Evolutionary conservation across 1,284 basidiomycete species (phyloP).

Genomic region (Cutaneotrichosporon sp.): DNA sequence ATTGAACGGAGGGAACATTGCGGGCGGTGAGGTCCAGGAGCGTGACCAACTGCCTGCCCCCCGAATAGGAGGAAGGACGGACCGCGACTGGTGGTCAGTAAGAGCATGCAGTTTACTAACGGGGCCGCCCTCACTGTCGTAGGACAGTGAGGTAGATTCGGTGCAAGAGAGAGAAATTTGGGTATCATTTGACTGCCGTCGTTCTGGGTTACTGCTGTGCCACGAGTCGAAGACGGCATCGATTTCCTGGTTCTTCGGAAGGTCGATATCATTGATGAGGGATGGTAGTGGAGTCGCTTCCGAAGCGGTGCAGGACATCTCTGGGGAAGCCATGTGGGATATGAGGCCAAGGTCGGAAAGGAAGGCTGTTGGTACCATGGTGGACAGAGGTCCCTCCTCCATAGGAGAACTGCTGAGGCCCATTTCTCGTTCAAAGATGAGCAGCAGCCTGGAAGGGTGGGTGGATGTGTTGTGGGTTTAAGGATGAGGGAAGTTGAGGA

Average conservation of each 20-base stretch:
- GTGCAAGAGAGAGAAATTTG: background rate
- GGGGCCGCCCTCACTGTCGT: background rate
- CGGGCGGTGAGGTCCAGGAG: background rate
- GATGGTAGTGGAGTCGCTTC: background rate
- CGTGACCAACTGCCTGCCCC: background rate
- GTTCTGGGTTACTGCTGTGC: background rate
- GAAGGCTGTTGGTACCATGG: background rate
- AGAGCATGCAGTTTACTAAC: background rate
- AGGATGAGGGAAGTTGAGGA: background rate
- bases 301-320: background rate
- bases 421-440: background rate
- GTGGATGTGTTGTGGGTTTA: background rate
- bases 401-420: background rate
- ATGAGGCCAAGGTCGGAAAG: background rate
- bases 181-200: background rate
- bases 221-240: constrained; percentile 1
- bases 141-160: background rate
- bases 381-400: background rate
- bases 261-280: background rate
- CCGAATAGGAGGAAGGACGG: background rate
- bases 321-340: background rate
- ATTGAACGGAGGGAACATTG: background rate
- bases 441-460: background rate
- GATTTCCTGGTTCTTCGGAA: background rate
- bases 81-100: background rate